These are phyloP conservation scores for Tetraselmis striata DNA, from an alignment of 139 green algal species.

Conservation along the genomic window DNA sequence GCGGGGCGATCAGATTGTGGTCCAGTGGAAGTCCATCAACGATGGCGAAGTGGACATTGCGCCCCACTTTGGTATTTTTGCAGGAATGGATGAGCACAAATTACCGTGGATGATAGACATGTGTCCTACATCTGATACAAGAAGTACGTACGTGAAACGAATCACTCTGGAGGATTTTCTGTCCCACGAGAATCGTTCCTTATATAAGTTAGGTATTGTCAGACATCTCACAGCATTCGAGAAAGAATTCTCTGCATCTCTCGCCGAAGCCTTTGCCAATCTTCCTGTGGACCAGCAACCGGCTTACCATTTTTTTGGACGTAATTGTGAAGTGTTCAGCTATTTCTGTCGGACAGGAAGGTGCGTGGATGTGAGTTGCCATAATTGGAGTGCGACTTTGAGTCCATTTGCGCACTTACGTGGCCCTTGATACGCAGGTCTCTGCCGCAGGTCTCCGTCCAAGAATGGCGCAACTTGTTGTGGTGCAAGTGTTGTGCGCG, in stretches of 20 bases:
- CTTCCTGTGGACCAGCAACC: neutral
- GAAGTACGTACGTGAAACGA: neutral
- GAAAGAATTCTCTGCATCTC: neutral
- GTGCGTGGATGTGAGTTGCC: neutral
- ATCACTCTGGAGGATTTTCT: neutral
- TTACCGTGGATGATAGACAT: constrained; percentile 1
- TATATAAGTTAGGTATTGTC: constrained; percentile 1
- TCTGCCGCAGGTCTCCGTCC: neutral
- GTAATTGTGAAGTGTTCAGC: neutral
- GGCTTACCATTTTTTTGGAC: constrained; percentile 1
- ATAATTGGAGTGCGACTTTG: constrained; percentile 1
- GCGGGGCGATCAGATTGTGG: neutral
- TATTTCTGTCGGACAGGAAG: neutral
- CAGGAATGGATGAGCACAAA: neutral
- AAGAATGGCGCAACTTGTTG: no score
- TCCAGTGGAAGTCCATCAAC: neutral
- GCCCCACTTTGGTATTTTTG: neutral
- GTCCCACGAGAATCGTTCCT: neutral
- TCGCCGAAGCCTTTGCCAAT: neutral
- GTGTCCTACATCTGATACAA: neutral
- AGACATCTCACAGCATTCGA: neutral
- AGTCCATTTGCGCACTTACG: neutral
- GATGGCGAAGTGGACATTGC: neutral
- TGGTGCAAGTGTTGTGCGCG: no score
- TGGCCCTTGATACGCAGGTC: neutral